phyloP scores from a whole-genome alignment of 495 filamentous ascomycete species.

The Staphylotrichum longicolle region DNA sequence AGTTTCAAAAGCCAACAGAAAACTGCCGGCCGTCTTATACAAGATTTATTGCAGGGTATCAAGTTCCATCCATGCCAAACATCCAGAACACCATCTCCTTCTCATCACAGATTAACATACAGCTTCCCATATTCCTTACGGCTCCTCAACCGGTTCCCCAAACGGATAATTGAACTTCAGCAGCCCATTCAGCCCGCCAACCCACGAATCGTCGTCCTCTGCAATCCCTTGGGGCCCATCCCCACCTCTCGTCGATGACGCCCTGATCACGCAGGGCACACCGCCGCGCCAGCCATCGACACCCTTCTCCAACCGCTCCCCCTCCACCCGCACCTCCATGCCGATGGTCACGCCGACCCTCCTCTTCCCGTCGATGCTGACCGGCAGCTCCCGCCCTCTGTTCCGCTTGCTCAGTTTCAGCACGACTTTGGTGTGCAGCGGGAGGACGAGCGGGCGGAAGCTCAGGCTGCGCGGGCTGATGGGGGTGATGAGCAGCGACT shows the following conservation, averaged over 20 bases:
- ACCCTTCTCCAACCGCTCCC: constrained; percentile 65
- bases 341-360: constrained; percentile 68
- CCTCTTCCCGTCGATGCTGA: constrained; percentile 83
- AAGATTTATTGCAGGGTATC: constrained; percentile 17
- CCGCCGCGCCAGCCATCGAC: constrained; percentile 58
- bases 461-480: constrained; percentile 90
- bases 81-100: neutral
- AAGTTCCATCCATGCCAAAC: constrained; percentile 5
- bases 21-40: neutral
- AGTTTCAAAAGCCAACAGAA: neutral
- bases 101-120: neutral
- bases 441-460: constrained; percentile 87
- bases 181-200: constrained; percentile 88
- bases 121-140: constrained; percentile 6
- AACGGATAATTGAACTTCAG: constrained; percentile 98
- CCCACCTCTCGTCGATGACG: constrained; percentile 38
- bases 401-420: constrained; percentile 79
- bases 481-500: constrained; percentile 82
- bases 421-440: constrained; percentile 81
- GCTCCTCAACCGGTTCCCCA: constrained; percentile 55
- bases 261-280: constrained; percentile 67
- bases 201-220: constrained; percentile 87
- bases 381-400: constrained; percentile 76
- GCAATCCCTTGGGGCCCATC: constrained; percentile 43
- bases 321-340: constrained; percentile 85